Base-by-base conservation (phyloP, 176 grass and related monocot genomes). In the Triticum monococcum region DNA sequence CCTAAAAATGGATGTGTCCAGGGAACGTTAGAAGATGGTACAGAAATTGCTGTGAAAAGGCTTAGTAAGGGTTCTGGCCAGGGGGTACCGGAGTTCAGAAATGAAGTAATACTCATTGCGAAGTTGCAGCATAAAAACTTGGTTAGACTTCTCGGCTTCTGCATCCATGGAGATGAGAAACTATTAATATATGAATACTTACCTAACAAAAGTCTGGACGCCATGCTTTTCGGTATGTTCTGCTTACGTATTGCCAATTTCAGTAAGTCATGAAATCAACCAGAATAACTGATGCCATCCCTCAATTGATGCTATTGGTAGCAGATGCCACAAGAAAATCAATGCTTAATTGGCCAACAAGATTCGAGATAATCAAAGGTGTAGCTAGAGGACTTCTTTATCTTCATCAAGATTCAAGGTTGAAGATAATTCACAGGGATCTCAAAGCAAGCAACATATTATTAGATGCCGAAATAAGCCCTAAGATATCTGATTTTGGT, bases 361-460 rank as follows among this genome's bases (percentile, higher is more conserved):
- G 88, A 12, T 84, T 90, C 4, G 63, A 90, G 9, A 90, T 93
- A 80, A 87, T 90, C 59, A 32, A 80, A 31, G 88, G 88, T 3
- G 62, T 90, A 60, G 88, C 88, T 65, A 80, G 88, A 65, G 88
- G 88, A 54, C 63, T 93, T 70, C 12, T 89, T 63, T 93, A 93
- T 65, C 80, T 93, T 23, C 88, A 93, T 72, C 91, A 87, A 80
- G 91, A 93, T 72, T 90, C 91, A 80, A 61, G 79, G 4, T 35
- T 83, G 35, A 65, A 22, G 41, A 71, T 87, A 87, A 81, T 87
- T 25, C 85, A 87, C 38, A 78, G 85, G 20, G 67, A 87, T 79
- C 77, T 86, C 25, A 80, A 86, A 80, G 77, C 77, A 56, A 73
- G 77, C 65, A 86, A 86, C 25, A 73, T 87, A 62, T 20, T 87